These are phyloP conservation scores for Rhynchosporium graminicola DNA, from an alignment of 2,329 filamentous ascomycete genomes.

Conservation along the genomic window DNA sequence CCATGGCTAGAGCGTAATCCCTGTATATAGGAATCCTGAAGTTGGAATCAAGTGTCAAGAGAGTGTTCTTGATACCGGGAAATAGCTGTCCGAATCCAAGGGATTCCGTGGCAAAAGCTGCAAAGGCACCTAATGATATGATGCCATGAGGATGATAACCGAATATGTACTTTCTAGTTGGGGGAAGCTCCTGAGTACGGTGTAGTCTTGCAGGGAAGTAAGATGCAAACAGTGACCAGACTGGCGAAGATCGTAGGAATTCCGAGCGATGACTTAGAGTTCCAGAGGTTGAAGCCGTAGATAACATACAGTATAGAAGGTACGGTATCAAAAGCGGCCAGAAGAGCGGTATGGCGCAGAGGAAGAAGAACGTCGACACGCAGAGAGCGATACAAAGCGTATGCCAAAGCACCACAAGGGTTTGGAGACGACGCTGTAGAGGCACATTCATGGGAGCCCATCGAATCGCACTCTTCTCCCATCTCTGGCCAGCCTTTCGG, in stretches of 20 bases:
- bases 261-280: slow-evolving; percentile 73
- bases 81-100: slow-evolving; percentile 85
- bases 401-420: slow-evolving; percentile 74
- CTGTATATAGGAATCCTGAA: slow-evolving; percentile 92
- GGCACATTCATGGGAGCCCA: slow-evolving; percentile 82
- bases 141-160: slow-evolving; percentile 98
- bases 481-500: slow-evolving; percentile 39
- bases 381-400: slow-evolving; percentile 69
- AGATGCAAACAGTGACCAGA: slow-evolving; percentile 88
- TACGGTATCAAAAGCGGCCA: slow-evolving; percentile 83
- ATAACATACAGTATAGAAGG: slow-evolving; percentile 79
- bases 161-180: slow-evolving; percentile 91
- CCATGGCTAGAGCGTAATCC: slow-evolving; percentile 89
- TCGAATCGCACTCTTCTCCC: slow-evolving; percentile 58
- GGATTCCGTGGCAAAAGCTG: slow-evolving; percentile 86
- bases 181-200: slow-evolving; percentile 75
- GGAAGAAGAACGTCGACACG: slow-evolving; percentile 83
- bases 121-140: slow-evolving; percentile 94
- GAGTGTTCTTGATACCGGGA: slow-evolving; percentile 90
- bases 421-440: slow-evolving; percentile 71
- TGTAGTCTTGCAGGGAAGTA: slow-evolving; percentile 92
- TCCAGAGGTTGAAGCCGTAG: slow-evolving; percentile 75
- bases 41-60: slow-evolving; percentile 93
- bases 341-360: slow-evolving; percentile 85
- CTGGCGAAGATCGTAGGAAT: slow-evolving; percentile 67